Evolutionary conservation across 1,139 yeast species (phyloP).

Genomic region (Suhomyces bolitotheri): DNA sequence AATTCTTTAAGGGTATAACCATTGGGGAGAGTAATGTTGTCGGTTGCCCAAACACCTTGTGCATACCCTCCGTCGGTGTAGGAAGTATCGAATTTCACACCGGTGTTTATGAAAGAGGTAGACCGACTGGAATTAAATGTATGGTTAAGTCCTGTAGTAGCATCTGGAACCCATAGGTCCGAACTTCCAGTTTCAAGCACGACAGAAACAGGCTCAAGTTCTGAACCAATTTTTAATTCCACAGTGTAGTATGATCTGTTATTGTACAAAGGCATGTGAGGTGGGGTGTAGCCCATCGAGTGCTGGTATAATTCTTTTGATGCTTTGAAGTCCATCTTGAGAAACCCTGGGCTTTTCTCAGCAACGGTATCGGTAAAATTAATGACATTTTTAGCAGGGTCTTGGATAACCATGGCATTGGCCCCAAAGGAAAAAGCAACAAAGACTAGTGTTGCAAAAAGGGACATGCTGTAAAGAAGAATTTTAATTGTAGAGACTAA

Average conservation of each 20-base stretch:
- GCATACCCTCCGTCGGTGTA: conserved; percentile 21
- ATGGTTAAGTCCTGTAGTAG: conserved; percentile 1
- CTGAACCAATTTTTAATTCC: conserved; percentile 13
- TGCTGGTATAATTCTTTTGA: no score
- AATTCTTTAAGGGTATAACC: conserved; percentile 16
- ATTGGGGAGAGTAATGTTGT: conserved; percentile 16
- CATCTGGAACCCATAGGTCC: conserved; percentile 21
- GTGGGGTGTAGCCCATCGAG: no score
- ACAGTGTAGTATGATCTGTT: conserved; percentile 11
- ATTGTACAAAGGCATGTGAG: no score
- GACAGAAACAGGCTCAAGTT: conserved; percentile 11
- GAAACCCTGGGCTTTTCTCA: no score
- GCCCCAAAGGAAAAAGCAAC: no score
- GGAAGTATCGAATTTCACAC: conserved; percentile 13
- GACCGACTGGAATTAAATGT: conserved; percentile 8
- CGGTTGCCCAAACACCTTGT: conserved; percentile 20
- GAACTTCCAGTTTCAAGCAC: conserved; percentile 24
- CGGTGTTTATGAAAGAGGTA: conserved; percentile 6
- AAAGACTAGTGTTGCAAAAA: no score
- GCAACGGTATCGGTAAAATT: no score
- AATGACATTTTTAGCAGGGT: no score
- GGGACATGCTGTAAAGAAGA: no score
- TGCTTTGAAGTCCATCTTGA: no score
- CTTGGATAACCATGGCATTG: no score
- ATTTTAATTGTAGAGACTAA: no score